These are phyloP conservation scores for Fraxinus quadrangulata DNA, from an alignment of 257 asterid species.

Conservation along the genomic window DNA sequence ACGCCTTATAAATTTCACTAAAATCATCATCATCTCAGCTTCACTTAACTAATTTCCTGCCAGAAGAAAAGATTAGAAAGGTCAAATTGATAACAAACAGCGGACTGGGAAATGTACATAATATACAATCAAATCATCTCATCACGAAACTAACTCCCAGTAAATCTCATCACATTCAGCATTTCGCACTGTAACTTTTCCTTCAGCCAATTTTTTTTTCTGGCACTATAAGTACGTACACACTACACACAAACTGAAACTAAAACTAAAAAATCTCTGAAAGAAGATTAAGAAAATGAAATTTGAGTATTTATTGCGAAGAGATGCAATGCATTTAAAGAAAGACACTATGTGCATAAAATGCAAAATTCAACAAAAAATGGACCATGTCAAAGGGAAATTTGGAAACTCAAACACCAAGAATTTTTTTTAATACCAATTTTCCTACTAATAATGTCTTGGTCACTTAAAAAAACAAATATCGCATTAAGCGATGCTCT, in stretches of 20 bases:
- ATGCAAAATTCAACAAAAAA: not conserved
- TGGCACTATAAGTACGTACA: not conserved
- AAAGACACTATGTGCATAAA: not conserved
- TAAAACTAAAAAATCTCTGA: not conserved
- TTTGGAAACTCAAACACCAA: not conserved
- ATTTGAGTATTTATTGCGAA: not conserved
- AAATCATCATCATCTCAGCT: conserved; percentile 85
- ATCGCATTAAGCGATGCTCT: not conserved
- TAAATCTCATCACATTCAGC: not conserved
- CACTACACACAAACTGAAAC: not conserved
- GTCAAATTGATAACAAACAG: not conserved
- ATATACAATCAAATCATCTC: not conserved
- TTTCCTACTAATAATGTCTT: not conserved
- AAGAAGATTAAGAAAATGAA: not conserved
- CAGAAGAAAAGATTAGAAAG: not conserved
- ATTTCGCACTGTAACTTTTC: not conserved
- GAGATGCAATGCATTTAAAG: not conserved
- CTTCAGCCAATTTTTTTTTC: not conserved
- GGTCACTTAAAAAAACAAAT: not conserved
- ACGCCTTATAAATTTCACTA: conserved; percentile 85
- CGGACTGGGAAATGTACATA: not conserved
- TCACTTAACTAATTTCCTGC: conserved; percentile 31
- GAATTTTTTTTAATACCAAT: not conserved
- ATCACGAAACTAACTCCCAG: not conserved
- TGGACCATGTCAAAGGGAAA: not conserved